Conservation (phyloP, 23 red algal species). For the Gracilaria gracilis region DNA sequence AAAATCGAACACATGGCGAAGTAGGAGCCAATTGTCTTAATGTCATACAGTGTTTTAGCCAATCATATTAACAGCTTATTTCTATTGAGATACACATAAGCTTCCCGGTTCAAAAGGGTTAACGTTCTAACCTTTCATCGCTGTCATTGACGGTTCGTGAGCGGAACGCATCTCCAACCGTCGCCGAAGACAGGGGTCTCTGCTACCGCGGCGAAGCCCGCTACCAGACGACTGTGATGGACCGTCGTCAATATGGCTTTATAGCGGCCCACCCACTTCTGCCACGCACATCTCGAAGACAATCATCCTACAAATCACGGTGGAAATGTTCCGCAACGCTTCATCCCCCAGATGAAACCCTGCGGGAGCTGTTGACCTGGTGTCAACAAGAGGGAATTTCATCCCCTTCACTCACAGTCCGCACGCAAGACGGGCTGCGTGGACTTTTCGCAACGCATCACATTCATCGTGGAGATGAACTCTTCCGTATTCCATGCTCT, state of each 20-base stretch:
- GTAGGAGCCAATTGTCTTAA: too few relatives aligned
- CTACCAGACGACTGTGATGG: neutral
- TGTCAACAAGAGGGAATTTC: neutral
- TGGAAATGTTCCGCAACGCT: neutral
- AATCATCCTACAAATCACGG: neutral
- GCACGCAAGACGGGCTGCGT: conserved; percentile 17
- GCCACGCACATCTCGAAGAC: neutral
- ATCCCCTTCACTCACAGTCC: conserved; percentile 6
- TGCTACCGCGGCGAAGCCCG: neutral
- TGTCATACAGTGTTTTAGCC: too few relatives aligned
- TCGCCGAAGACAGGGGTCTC: too few relatives aligned
- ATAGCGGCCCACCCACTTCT: neutral
- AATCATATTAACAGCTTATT: too few relatives aligned
- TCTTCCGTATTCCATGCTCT: conserved; percentile 44
- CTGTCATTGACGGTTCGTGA: neutral
- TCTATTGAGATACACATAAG: neutral
- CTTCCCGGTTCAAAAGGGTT: too few relatives aligned
- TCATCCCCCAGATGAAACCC: neutral
- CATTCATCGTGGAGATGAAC: conserved; percentile 28
- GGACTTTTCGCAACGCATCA: conserved; percentile 48
- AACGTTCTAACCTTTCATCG: too few relatives aligned
- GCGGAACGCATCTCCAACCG: neutral
- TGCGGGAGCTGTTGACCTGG: neutral
- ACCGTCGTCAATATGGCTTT: neutral
- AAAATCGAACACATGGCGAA: too few relatives aligned